Evolutionary conservation across 2,329 filamentous ascomycete genomes (phyloP).

Genomic region (Chrysoporthe cubensis): DNA sequence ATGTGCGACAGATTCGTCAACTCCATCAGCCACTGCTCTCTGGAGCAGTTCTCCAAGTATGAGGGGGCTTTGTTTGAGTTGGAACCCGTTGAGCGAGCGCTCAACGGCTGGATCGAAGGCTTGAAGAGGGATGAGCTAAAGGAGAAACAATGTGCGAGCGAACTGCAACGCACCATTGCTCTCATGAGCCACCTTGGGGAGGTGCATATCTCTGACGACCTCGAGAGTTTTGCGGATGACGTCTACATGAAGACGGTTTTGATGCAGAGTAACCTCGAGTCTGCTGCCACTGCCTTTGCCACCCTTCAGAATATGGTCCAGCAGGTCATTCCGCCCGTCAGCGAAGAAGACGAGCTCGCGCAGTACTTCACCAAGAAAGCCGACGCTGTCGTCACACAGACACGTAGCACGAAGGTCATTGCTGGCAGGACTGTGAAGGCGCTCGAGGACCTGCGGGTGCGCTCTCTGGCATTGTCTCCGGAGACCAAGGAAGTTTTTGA

Average conservation of each 20-base stretch:
- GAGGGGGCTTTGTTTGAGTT: conserved; percentile 84
- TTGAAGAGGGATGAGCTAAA: conserved; percentile 84
- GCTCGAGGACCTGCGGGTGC: conserved; percentile 74
- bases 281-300: conserved; percentile 68
- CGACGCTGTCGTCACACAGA: conserved; percentile 73
- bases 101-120: conserved; percentile 87
- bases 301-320: conserved; percentile 70
- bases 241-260: conserved; percentile 76
- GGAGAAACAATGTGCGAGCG: conserved; percentile 78
- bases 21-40: conserved; percentile 76
- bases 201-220: conserved; percentile 71
- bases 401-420: conserved; percentile 82
- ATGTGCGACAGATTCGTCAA: conserved; percentile 86
- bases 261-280: conserved; percentile 82
- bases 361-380: conserved; percentile 71
- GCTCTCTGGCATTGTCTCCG: conserved; percentile 73
- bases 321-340: conserved; percentile 58
- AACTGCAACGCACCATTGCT: conserved; percentile 82
- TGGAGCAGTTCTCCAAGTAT: conserved; percentile 77
- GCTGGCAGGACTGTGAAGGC: conserved; percentile 77
- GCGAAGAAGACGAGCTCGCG: conserved; percentile 65
- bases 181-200: conserved; percentile 86
- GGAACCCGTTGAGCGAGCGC: conserved; percentile 84
- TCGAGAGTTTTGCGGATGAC: conserved; percentile 77
- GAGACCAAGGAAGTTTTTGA: conserved; percentile 73